Evolutionary conservation across 2,329 filamentous ascomycete genomes (phyloP), one percentile per base, ranked within the genome.

Genomic region (Hypomyces perniciosus): DNA sequence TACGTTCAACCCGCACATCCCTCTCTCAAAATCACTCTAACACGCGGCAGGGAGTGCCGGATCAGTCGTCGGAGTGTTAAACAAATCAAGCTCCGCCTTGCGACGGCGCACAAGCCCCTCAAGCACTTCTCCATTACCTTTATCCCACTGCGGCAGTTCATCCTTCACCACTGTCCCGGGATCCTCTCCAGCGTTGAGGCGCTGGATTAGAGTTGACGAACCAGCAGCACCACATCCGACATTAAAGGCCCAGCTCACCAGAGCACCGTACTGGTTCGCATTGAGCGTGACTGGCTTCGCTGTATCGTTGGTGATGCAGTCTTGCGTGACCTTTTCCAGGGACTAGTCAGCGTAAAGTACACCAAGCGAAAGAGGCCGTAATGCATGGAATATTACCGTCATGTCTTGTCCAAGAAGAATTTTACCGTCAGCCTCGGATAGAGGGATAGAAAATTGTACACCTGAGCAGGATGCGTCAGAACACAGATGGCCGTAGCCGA

Each of bases 181-280:
- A 35, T 66, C 57, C 46, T 75, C 68, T n/a, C 72, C 71, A 1
- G 57, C 61, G 62, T 77, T 77, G 51, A 77, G 65, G 8, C 71
- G 65, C 44, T 59, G 60, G 53, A 76, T 60, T 27, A 77, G 64
- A 0, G 65, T 68, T 4, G 74, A 77, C 0, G 57, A 59, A n/a
- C 53, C 50, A 3, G 70, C 65, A 43, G 66, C 67, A 4, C 69
- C 72, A 52, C 68, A 73, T 28, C 76, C 76, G 40, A 74, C 65
- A 58, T 79, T 79, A 69, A 72, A 79, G 12, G 72, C 65, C 73
- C 74, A 78, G 41, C 69, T 74, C 35, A 77, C 71, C 2, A 79
- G 69, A 1, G 76, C 76, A 39, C 73, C 76, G 57, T 75, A 79
- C 58, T 78, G 72, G 64, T 79, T 78, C 31, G 65, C 68, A 57